Percentiles rank a stretch among this genome's conserved stretches.
Conservation (phyloP, 331 rosid species). For the Spiraea crenata region DNA sequence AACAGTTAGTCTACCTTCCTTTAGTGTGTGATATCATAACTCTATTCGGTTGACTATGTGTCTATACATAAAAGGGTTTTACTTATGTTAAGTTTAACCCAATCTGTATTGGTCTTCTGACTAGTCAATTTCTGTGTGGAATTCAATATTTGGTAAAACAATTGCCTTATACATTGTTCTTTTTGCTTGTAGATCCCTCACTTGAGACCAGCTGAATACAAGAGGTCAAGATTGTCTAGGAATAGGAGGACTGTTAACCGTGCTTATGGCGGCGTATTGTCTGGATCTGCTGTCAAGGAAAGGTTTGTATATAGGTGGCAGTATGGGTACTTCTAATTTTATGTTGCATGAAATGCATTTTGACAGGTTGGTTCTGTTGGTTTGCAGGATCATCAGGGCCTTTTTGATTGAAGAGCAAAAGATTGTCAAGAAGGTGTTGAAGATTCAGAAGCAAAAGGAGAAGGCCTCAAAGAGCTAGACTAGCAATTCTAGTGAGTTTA, state of each 20-base stretch:
- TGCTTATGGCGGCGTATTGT: conserved; percentile 64
- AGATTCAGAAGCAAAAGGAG: conserved; percentile 68
- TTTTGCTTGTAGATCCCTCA: conserved; percentile 54
- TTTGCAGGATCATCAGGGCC: conserved; percentile 54
- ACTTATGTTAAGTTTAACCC: background rate
- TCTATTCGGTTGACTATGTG: too few relatives aligned
- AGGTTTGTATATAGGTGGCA: conserved; percentile 39
- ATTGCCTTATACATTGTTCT: background rate
- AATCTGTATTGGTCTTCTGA: background rate
- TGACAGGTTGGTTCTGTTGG: background rate
- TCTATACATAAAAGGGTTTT: background rate
- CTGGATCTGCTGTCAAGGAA: conserved; percentile 65
- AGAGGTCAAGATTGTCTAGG: conserved; percentile 58
- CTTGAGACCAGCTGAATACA: conserved; percentile 60
- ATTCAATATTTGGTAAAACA: background rate
- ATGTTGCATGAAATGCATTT: conserved; percentile 7
- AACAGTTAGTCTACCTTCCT: background rate
- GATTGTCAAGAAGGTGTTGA: conserved; percentile 69
- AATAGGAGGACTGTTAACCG: conserved; percentile 63
- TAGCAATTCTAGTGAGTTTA: conserved; percentile 12
- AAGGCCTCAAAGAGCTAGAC: conserved; percentile 43
- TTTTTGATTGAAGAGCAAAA: conserved; percentile 68
- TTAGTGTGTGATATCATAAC: background rate
- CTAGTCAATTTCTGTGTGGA: background rate
- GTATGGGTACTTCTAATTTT: background rate